phyloP scores from a whole-genome alignment of 306 rosid species.

The Quercus agrifolia region DNA sequence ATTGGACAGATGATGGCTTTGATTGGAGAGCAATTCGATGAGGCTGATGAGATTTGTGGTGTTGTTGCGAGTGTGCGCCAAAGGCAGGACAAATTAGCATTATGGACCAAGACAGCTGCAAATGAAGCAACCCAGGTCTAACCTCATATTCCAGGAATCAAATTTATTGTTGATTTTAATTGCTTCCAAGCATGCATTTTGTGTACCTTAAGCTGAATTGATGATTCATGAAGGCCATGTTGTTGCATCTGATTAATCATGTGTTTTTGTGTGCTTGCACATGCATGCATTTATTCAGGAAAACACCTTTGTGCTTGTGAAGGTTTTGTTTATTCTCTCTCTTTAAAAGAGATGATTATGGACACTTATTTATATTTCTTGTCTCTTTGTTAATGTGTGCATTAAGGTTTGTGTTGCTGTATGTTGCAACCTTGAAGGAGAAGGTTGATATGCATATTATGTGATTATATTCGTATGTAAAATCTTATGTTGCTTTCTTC shows the following conservation, averaged over 20 bases:
- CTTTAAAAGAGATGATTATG: neutral
- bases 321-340: neutral
- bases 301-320: neutral
- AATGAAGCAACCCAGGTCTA: conserved; percentile 94
- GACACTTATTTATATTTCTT: neutral
- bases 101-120: conserved; percentile 94
- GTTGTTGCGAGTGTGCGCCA: conserved; percentile 93
- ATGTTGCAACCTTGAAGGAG: neutral
- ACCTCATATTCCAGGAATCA: conserved; percentile 5
- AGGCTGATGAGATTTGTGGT: conserved; percentile 86
- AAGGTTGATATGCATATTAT: neutral
- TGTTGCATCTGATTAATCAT: neutral
- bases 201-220: neutral
- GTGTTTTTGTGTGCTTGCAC: neutral
- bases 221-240: neutral
- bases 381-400: neutral
- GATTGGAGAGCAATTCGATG: conserved; percentile 95
- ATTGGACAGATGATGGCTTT: conserved; percentile 81
- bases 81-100: conserved; percentile 85
- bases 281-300: neutral
- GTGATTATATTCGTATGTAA: neutral
- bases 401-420: neutral
- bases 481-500: neutral
- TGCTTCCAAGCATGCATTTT: neutral
- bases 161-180: neutral